A percentile compares a stretch with the other conserved stretches of the same genome.
Evolutionary conservation across 768 basidiomycete genomes (phyloP).

Genomic region (Rickenella mellea): DNA sequence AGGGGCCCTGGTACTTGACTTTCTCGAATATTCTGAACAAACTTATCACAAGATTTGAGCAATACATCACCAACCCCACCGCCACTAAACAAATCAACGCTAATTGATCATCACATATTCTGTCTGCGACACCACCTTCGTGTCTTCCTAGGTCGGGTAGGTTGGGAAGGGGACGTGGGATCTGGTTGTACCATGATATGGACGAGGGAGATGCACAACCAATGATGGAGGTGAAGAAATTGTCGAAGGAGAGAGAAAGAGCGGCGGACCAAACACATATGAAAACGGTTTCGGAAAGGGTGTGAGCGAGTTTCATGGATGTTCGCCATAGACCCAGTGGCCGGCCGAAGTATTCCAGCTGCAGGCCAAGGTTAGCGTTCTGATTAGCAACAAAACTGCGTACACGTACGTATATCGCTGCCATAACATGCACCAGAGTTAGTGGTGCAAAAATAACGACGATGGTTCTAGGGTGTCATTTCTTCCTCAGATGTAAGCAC

Average conservation of each 20-base stretch:
- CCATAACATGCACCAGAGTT: slow-evolving; percentile 78
- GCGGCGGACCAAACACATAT: slow-evolving; percentile 93
- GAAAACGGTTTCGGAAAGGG: slow-evolving; percentile 79
- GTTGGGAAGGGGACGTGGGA: slow-evolving; percentile 39
- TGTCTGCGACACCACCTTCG: slow-evolving; percentile 40
- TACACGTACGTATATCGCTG: slow-evolving; percentile 71
- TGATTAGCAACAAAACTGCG: slow-evolving; percentile 8
- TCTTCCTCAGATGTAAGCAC: background rate
- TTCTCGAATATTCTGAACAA: slow-evolving; percentile 85
- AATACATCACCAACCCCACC: slow-evolving; percentile 70
- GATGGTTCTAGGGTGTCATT: slow-evolving; percentile 40
- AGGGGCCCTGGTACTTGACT: slow-evolving; percentile 60
- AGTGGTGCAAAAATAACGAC: slow-evolving; percentile 81
- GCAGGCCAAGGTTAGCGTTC: slow-evolving; percentile 12
- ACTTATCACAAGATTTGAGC: slow-evolving; percentile 76
- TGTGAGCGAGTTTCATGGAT: slow-evolving; percentile 78
- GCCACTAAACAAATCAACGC: slow-evolving; percentile 72
- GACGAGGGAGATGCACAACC: slow-evolving; percentile 56
- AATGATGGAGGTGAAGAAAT: slow-evolving; percentile 81
- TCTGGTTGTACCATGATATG: slow-evolving; percentile 66
- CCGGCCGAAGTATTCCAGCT: slow-evolving; percentile 90
- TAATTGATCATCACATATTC: slow-evolving; percentile 67
- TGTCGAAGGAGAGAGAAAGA: slow-evolving; percentile 82
- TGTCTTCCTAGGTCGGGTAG: slow-evolving; percentile 29
- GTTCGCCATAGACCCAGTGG: slow-evolving; percentile 91